Evolutionary conservation across 192 early-diverging fungal species (phyloP).

Genomic region (Entomortierella parvispora): DNA sequence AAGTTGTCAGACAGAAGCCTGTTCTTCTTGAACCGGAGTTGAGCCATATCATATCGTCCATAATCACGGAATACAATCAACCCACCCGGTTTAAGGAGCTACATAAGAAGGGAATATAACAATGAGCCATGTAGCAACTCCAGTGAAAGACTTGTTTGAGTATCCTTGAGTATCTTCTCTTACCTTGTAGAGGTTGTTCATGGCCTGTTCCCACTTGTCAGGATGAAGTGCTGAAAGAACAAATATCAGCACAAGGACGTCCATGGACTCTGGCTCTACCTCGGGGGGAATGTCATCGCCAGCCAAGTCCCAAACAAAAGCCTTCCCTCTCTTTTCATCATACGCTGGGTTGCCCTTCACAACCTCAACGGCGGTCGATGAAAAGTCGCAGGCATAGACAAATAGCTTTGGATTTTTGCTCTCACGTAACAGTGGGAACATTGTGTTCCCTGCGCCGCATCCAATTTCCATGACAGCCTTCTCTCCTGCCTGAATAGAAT

Average conservation of each 20-base stretch:
- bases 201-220: slow-evolving; percentile 82
- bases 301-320: slow-evolving; percentile 96
- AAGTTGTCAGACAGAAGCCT: slow-evolving; percentile 92
- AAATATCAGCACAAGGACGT: slow-evolving; percentile 93
- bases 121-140: not conserved
- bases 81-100: slow-evolving; percentile 90
- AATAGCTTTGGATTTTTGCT: slow-evolving; percentile 77
- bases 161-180: not conserved
- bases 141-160: not conserved
- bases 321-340: slow-evolving; percentile 72
- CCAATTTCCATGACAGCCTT: slow-evolving; percentile 89
- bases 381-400: slow-evolving; percentile 94
- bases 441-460: slow-evolving; percentile 96
- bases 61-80: slow-evolving; percentile 93
- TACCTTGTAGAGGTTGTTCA: slow-evolving; percentile 83
- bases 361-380: slow-evolving; percentile 85
- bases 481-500: slow-evolving; percentile 51
- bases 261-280: slow-evolving; percentile 84
- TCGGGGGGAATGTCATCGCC: slow-evolving; percentile 68
- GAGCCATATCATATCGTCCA: slow-evolving; percentile 97
- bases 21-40: slow-evolving; percentile 94
- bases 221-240: slow-evolving; percentile 94
- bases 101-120: not conserved
- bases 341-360: slow-evolving; percentile 81
- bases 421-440: slow-evolving; percentile 89